Conservation (phyloP, 2,329 filamentous ascomycete species). For the Fusarium annulatum region DNA sequence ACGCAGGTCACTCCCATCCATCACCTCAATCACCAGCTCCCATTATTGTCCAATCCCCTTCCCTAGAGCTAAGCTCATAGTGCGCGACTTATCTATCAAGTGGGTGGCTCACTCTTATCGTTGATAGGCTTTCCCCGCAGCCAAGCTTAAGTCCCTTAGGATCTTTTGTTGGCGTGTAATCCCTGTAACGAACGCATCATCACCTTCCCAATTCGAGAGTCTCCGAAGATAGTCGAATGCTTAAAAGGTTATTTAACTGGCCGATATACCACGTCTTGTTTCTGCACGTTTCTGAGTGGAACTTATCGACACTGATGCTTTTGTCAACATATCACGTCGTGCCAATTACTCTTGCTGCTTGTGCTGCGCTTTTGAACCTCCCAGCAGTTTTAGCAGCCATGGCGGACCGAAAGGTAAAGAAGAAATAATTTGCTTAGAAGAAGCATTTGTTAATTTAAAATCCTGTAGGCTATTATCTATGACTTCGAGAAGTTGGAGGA, state of each 20-base stretch:
- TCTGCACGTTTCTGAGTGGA: neutral
- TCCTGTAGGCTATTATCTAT: neutral
- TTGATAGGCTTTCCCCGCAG: slow-evolving; percentile 15
- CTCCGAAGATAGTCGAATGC: slow-evolving; percentile 10
- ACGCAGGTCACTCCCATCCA: neutral
- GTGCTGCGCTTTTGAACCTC: neutral
- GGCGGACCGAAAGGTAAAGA: slow-evolving; percentile 11
- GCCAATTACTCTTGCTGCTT: slow-evolving; percentile 6
- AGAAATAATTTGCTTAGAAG: fast-evolving
- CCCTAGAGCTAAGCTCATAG: neutral
- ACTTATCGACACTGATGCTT: neutral
- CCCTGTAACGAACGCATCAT: slow-evolving; percentile 12
- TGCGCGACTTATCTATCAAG: neutral
- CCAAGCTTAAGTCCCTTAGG: neutral
- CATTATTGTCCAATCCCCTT: neutral
- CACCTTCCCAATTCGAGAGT: slow-evolving; percentile 22
- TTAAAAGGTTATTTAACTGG: slow-evolving; percentile 21
- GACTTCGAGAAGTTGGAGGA: slow-evolving; percentile 7
- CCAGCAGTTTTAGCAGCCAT: slow-evolving; percentile 1
- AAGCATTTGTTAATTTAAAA: fast-evolving
- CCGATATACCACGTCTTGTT: neutral
- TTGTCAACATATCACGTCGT: slow-evolving; percentile 16
- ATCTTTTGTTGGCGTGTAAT: slow-evolving; percentile 16
- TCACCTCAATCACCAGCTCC: neutral
- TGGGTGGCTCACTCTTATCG: neutral